phyloP scores from a whole-genome alignment of 2,329 filamentous ascomycete genomes.

The Colletotrichum sp. region DNA sequence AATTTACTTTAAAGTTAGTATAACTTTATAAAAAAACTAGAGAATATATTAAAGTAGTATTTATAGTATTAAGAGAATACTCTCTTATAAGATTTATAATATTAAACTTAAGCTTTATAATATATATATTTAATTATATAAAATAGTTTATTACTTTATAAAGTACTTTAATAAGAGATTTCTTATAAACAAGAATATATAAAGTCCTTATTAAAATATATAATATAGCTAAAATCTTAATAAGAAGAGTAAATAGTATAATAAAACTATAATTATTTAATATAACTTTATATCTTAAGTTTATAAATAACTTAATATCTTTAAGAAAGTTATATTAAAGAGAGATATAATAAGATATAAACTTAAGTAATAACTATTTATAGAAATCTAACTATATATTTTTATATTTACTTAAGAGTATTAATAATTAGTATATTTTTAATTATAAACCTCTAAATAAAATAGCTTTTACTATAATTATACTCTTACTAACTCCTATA shows the following conservation, averaged over 20 bases:
- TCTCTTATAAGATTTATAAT: neutral
- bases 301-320: neutral
- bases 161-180: neutral
- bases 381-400: neutral
- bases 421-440: neutral
- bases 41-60: neutral
- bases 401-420: neutral
- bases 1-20: rapidly evolving
- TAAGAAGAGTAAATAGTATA: neutral
- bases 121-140: neutral
- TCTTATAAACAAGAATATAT: neutral
- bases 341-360: neutral
- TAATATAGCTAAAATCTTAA: neutral
- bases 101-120: neutral
- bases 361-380: neutral
- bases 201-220: neutral
- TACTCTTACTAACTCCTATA: too few species aligned
- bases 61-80: neutral
- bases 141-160: neutral
- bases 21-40: neutral
- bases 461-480: neutral
- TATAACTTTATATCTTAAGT: neutral
- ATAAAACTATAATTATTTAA: neutral
- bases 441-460: neutral
- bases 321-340: neutral